Evolutionary conservation across 768 basidiomycete species (phyloP).

Genomic region (Leccinum incarnatum): DNA sequence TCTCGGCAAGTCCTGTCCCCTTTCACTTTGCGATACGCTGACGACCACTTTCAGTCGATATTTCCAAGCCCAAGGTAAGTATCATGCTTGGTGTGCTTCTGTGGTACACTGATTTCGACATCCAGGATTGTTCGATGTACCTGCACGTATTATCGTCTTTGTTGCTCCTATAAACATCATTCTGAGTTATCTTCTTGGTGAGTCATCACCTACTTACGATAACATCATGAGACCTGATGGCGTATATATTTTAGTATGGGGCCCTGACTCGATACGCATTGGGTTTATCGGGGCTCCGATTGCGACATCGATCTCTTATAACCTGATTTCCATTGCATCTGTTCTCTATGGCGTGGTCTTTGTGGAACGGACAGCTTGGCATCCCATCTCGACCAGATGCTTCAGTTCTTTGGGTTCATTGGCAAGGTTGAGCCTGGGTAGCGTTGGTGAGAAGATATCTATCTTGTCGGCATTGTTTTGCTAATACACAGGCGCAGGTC

Average conservation of each 20-base stretch:
- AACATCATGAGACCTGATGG: slow-evolving; percentile 42
- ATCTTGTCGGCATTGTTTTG: not conserved
- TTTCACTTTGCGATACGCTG: slow-evolving; percentile 46
- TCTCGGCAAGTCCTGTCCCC: slow-evolving; percentile 35
- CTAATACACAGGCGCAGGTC: slow-evolving; percentile 39
- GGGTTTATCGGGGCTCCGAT: slow-evolving; percentile 94
- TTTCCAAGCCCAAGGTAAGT: slow-evolving; percentile 78
- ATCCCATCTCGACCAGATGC: slow-evolving; percentile 64
- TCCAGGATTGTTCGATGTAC: slow-evolving; percentile 73
- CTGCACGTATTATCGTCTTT: slow-evolving; percentile 77
- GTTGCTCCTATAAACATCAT: slow-evolving; percentile 83
- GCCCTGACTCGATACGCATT: slow-evolving; percentile 72
- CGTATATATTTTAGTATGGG: slow-evolving; percentile 69
- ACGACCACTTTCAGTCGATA: slow-evolving; percentile 41
- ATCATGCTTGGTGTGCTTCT: slow-evolving; percentile 24
- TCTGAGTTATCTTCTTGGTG: slow-evolving; percentile 82
- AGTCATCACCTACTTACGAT: not conserved
- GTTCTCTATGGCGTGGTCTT: slow-evolving; percentile 62
- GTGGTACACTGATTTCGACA: slow-evolving; percentile 1
- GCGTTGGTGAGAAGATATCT: slow-evolving; percentile 50
- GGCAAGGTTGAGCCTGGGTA: slow-evolving; percentile 74
- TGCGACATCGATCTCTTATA: slow-evolving; percentile 84
- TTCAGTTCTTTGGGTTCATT: slow-evolving; percentile 68
- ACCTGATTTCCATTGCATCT: slow-evolving; percentile 65
- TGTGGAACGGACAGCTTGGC: slow-evolving; percentile 77